Base-by-base conservation (phyloP, 441 rosid genomes). In the Hura crepitans region DNA sequence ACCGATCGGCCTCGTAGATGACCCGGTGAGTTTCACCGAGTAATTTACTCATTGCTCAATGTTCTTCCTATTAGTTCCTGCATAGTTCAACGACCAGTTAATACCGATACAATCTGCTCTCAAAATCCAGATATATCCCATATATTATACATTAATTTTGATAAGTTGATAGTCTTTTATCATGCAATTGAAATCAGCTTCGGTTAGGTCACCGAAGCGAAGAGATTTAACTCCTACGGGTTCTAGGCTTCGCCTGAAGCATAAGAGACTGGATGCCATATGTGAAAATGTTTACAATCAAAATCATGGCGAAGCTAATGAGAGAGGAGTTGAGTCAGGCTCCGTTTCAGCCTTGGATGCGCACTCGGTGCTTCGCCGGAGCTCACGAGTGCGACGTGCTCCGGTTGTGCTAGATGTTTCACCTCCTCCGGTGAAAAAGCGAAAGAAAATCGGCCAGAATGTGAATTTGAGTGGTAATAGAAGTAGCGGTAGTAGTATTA, bases 191-290 rank as follows among this genome's bases (percentile, higher is more conserved):
- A 81, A 85, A 62, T 74, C 85, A 73, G 67, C 75, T 57, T 83
- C 86, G 47, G 70, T 60, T 71, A 83, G 87, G 54, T 79, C 85
- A 5, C 73, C 84, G 50, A 81, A 74, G 68, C 65, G 74, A 69
- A 73, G 71, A 81, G 78, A 73, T 30, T 69, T 72, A 56, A 68
- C 57, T 49, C 72, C 68, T 58, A 81, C 78, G 13, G 90, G 87
- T 42, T 77, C 89, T 79, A 85, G 97, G 75, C 77, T 87, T 65
- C 86, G 85, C n/a, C 85, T 74, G 83, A 93, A 85, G 85, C 93
- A 87, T 61, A 95, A 95, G 86, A 90, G 92, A 77, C 89, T 95
- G n/a, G 95, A 89, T 75, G 87, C 97, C 45, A 95, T 95, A 50
- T 85, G 89, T 55, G 99, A 92, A 76, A 85, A 77, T 47, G 86